Evolutionary conservation across 2,329 filamentous ascomycete species (phyloP), one percentile per base, ranked within the genome.

Genomic region (Pezicula carpinea): DNA sequence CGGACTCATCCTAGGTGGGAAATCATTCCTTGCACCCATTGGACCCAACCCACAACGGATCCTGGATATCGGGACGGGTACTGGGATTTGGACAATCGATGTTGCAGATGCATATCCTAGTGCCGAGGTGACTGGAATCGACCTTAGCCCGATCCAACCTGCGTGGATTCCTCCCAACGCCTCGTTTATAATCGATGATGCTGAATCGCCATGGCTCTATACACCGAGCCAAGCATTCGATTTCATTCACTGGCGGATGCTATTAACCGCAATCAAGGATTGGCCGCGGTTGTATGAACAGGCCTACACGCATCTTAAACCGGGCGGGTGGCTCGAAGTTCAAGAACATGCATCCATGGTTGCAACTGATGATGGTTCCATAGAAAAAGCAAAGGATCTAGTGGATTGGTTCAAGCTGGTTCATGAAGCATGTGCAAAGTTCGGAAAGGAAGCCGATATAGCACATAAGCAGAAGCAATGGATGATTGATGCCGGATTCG

Each of bases 81-180:
- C 66, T 5, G 69, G 69, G 3, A 65, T 69, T 21, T 71, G 69
- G 69, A 64, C 67, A 4, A 68, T 71, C 17, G 39, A 42, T 15
- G 22, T 57, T 19, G 50, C 48, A 15, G 76, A 80, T 56, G 58
- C 68, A 40, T 84, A 81, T 50, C 82, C 81, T 17, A 59, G 71
- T 6, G 67, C 81, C 14, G 64, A 66, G 39, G 64, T 73, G 8
- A 21, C 51, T 10, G 82, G 80, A 34, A 83, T 79, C 7, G 83
- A 87, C 56, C 69, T 87, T 2, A 85, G 80, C 1, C 81, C 82
- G 1, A 80, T 85, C 18, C 83, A 87, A 58, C 81, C 82, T 4
- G 67, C 36, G 15, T 51, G 73, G 61, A 71, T 82, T 6, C 79
- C 80, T 1, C 67, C 71, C 33, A 86, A 85, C 55, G 76, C 80